Percentiles rank a stretch among this genome's conserved stretches.
These are phyloP conservation scores for Rhododendron henanense DNA, from an alignment of 148 eudicot species.

Conservation along the genomic window DNA sequence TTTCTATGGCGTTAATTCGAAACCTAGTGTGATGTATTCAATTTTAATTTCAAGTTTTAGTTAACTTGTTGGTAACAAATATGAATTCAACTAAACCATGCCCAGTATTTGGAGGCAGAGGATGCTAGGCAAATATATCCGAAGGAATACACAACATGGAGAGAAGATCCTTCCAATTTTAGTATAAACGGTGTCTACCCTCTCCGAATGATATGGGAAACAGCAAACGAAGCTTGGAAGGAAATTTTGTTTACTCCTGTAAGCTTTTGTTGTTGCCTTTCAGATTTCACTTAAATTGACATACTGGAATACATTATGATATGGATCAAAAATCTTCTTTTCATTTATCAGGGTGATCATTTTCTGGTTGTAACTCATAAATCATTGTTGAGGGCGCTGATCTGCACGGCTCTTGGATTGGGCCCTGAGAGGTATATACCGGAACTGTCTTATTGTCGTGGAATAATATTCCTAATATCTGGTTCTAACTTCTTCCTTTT, in stretches of 20 bases:
- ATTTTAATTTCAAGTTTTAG: background rate
- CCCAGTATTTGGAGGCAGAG: constrained; percentile 75
- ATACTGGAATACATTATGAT: background rate
- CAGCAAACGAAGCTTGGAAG: constrained; percentile 49
- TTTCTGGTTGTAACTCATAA: constrained; percentile 75
- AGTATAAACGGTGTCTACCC: constrained; percentile 55
- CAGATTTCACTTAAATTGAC: background rate
- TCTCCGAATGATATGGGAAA: constrained; percentile 40
- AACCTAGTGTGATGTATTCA: background rate
- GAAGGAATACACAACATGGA: constrained; percentile 58
- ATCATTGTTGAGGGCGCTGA: constrained; percentile 59
- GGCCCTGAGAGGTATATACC: constrained; percentile 56
- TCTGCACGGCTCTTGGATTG: constrained; percentile 72
- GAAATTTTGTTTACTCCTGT: constrained; percentile 57
- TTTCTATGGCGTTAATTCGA: background rate
- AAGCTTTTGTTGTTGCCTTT: constrained; percentile 18
- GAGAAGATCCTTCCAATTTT: constrained; percentile 71
- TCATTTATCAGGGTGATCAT: constrained; percentile 41
- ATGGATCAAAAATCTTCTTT: background rate
- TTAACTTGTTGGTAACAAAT: background rate
- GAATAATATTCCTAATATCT: background rate
- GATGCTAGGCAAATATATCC: constrained; percentile 60
- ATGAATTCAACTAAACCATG: constrained; percentile 29
- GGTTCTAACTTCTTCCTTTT: background rate
- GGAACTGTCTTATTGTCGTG: background rate